phyloP scores from a whole-genome alignment of 257 asterid species.

The Petrea volubilis region DNA sequence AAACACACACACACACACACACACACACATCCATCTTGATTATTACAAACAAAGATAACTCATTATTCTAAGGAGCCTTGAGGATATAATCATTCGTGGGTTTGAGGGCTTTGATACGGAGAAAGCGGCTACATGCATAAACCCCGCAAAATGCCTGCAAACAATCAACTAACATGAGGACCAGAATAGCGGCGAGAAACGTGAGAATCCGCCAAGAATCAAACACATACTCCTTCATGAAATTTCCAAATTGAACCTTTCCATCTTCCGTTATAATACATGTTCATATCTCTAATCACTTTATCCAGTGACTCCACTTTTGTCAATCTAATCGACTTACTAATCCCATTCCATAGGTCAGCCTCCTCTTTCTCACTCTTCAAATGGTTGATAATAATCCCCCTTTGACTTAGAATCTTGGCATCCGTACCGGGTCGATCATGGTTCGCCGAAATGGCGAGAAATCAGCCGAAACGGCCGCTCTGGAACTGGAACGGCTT shows the following conservation, averaged over 20 bases:
- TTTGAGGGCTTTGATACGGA: slow-evolving; percentile 25
- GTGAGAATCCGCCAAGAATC: slow-evolving; percentile 63
- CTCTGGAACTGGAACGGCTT: too few relatives aligned
- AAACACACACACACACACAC: too few relatives aligned
- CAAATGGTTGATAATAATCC: slow-evolving; percentile 61
- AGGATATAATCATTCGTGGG: too few relatives aligned
- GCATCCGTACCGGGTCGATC: too few relatives aligned
- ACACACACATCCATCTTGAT: too few relatives aligned
- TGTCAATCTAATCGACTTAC: slow-evolving; percentile 56
- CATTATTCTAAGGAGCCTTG: too few relatives aligned
- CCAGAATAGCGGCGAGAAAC: slow-evolving; percentile 48
- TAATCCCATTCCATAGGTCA: slow-evolving; percentile 77
- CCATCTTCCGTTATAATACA: slow-evolving; percentile 54
- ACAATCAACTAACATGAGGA: slow-evolving; percentile 43
- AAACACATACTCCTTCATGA: slow-evolving; percentile 53
- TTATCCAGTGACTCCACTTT: slow-evolving; percentile 60
- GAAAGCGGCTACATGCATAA: slow-evolving; percentile 36
- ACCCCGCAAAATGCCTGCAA: slow-evolving; percentile 67
- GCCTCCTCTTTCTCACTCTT: slow-evolving; percentile 70
- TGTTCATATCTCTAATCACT: slow-evolving; percentile 60
- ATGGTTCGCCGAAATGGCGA: too few relatives aligned
- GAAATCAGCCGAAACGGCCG: too few relatives aligned
- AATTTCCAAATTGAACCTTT: slow-evolving; percentile 48
- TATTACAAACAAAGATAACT: too few relatives aligned
- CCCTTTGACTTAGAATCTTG: slow-evolving; percentile 44